Base-by-base conservation (phyloP, 2,329 filamentous ascomycete species). In the Arthrinium phaeospermum region DNA sequence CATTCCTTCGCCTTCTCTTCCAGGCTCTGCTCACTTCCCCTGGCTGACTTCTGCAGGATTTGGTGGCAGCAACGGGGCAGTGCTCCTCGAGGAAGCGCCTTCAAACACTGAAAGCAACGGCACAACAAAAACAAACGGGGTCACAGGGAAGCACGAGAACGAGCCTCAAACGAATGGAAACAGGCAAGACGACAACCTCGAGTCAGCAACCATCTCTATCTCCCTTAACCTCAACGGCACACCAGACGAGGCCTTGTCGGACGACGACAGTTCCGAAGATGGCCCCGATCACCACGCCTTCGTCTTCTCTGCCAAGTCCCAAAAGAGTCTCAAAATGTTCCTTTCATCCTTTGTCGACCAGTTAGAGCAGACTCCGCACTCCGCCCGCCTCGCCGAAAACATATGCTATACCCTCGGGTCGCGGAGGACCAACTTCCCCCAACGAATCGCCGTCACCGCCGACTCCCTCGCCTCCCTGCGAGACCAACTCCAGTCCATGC, bases 401-500 rank as follows among this genome's bases (percentile, higher is more conserved):
- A 71, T 81, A n/a, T 76, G 77, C 19, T 79, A 78, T 71, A 81
- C 80, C 5, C 77, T 81, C n/a, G 75, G 76, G 69, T 73, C 78
- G 46, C 76, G 79, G 13, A 77, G 79, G 22, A 77, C 79, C 5
- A 73, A 75, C 5, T 73, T 80, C 14, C 74, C 78, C 1, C 76
- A 75, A 73, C 75, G 75, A n/a, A 53, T 77, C 70, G 75, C 75
- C 51, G 12, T 77, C 10, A 73, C 74, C 8, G 70, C 75, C 5
- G 72, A 74, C 61, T 74, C 73, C 71, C 74, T 73, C 16, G 72
- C 69, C 27, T 73, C 75, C 16, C 67, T 81, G 12, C 73, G 75
- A 14, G 74, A 75, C 68, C 67, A 75, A 1, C 71, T 80, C 61
- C 75, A 76, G 34, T 75, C 75, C 0, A 74, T 75, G n/a, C 76